Base-by-base conservation (phyloP, 495 filamentous ascomycete genomes). In the Tetracladium setigerum region DNA sequence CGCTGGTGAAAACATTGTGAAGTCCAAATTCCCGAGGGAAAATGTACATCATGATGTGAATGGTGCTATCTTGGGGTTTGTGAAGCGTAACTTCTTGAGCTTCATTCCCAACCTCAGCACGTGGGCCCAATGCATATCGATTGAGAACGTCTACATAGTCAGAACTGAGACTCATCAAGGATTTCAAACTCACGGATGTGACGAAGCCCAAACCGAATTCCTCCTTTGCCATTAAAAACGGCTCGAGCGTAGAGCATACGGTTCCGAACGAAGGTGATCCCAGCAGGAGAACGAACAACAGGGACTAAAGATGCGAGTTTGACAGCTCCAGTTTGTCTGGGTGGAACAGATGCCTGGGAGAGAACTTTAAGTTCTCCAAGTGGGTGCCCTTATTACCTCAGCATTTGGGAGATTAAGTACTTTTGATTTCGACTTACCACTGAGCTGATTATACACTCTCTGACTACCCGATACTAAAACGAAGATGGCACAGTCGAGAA, bases 21-120 rank as follows among this genome's bases (percentile, higher is more conserved):
- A 98, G 67, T 3, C 79, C 79, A 59, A 95, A 96, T 60, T 97
- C 89, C 15, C 84, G 74, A 27, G 92, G 92, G 53, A 98, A 98
- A 1, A 98, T 81, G 62, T 98, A 91, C 66, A 87, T 89, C 78
- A 95, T 77, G 19, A 96, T 66, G 49, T 84, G 87, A 6, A 82
- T 57, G 0, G 80, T 85, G 42, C 84, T 72, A 3, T 66, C 54
- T 52, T 37, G 18, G 10, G 15, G 35, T 33, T 5, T 33, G 43
- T 22, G 16, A 18, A 19, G 30, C 13, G 17, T 34, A 27, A 13
- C 16, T 1, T 14, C 8, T 15, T 10, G 24, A 7, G 30, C 10
- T 41, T 15, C 2, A 1, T 19, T 10, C 9, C 32, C 33, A 10
- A 27, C 22, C 15, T 42, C 13, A 1, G 17, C 13, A 15, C 14